Percentiles rank a stretch among this genome's conserved stretches.
phyloP scores from a whole-genome alignment of 2,329 filamentous ascomycete species.

The Talaromyces sp. region DNA sequence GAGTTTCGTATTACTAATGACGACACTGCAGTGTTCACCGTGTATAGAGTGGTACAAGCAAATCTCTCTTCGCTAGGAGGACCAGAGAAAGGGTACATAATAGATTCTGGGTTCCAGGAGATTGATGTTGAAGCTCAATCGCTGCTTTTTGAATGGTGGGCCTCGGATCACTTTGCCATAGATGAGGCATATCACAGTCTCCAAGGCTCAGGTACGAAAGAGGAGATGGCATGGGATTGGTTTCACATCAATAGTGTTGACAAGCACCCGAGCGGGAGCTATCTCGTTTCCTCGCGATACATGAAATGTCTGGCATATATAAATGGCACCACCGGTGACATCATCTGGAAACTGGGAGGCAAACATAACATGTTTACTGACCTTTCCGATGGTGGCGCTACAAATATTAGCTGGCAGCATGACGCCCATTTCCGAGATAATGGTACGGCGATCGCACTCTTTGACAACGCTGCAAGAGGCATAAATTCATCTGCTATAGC shows the following conservation, averaged over 20 bases:
- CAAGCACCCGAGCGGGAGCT: slow-evolving; percentile 52
- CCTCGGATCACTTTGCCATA: slow-evolving; percentile 43
- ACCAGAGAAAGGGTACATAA: slow-evolving; percentile 37
- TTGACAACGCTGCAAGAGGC: slow-evolving; percentile 36
- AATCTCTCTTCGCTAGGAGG: slow-evolving; percentile 42
- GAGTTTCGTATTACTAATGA: slow-evolving; percentile 45
- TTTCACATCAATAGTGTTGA: slow-evolving; percentile 57
- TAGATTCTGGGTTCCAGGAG: slow-evolving; percentile 45
- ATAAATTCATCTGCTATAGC: background rate
- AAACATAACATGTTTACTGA: slow-evolving; percentile 13
- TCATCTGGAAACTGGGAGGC: slow-evolving; percentile 53
- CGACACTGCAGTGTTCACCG: slow-evolving; percentile 42
- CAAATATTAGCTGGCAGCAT: slow-evolving; percentile 16
- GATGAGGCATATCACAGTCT: slow-evolving; percentile 21
- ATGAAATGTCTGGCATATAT: slow-evolving; percentile 48
- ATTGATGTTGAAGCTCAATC: slow-evolving; percentile 44
- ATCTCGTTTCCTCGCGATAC: slow-evolving; percentile 53
- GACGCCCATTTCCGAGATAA: slow-evolving; percentile 22
- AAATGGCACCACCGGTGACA: slow-evolving; percentile 46
- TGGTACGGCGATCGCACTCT: slow-evolving; percentile 31
- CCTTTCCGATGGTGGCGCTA: slow-evolving; percentile 5
- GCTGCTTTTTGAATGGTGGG: slow-evolving; percentile 47
- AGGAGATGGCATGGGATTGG: slow-evolving; percentile 47
- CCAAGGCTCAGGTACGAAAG: slow-evolving; percentile 20
- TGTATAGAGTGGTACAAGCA: slow-evolving; percentile 37